These are phyloP conservation scores for Breviolum minutum DNA, from an alignment of 73 alveolate species.

Conservation along the genomic window DNA sequence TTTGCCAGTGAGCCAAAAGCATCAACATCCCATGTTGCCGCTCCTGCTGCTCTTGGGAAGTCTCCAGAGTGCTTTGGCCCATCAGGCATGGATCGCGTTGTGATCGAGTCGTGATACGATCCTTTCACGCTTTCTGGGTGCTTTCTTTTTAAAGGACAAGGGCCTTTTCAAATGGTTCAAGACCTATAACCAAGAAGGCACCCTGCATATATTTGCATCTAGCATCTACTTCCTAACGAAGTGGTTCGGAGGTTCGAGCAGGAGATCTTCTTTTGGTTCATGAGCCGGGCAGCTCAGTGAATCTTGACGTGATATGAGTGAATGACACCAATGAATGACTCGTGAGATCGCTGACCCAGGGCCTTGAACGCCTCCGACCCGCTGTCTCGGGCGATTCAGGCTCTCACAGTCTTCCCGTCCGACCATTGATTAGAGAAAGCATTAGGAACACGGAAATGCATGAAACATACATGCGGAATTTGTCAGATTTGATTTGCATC, in stretches of 20 bases:
- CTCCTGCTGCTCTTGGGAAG: slow-evolving; percentile 33
- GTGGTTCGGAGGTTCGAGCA: not conserved
- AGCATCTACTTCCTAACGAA: too few species aligned
- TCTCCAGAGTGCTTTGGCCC: not conserved
- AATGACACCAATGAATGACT: too few species aligned
- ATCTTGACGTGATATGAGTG: not conserved
- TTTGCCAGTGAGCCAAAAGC: not conserved
- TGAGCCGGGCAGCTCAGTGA: slow-evolving; percentile 26
- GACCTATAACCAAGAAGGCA: too few species aligned
- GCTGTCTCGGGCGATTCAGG: slow-evolving; percentile 64
- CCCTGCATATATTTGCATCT: too few species aligned
- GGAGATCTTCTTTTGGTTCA: slow-evolving; percentile 60
- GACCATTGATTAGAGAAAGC: not conserved
- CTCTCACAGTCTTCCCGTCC: not conserved
- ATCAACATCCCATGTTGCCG: not conserved
- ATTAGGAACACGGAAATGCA: not conserved
- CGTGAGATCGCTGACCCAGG: not conserved
- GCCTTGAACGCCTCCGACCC: slow-evolving; percentile 59
- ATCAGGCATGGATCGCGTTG: not conserved
- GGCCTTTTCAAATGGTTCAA: too few species aligned
- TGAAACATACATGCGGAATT: not conserved
- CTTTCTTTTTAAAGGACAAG: too few species aligned
- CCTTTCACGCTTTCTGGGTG: too few species aligned
- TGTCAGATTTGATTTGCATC: not conserved
- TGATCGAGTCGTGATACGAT: not conserved